Evolutionary conservation across 2,329 filamentous ascomycete species (phyloP).

Genomic region (Ramularia endophylla): DNA sequence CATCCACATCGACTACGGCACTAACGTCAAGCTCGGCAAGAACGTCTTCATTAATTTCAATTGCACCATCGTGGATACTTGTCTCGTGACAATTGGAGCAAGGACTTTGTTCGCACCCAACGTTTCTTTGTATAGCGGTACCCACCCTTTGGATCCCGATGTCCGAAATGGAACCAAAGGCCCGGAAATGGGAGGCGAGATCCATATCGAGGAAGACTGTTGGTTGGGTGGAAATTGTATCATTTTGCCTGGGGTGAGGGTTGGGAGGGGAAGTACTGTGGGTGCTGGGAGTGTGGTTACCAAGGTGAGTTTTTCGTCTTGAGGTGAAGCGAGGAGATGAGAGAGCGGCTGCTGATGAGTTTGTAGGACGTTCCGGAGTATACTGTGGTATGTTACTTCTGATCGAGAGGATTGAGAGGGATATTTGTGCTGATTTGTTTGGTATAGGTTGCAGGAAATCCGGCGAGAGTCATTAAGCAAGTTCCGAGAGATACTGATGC

Average conservation of each 20-base stretch:
- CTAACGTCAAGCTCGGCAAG: constrained; percentile 63
- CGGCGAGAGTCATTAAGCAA: constrained; percentile 51
- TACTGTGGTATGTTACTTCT: constrained; percentile 42
- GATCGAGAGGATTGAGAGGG: too few relatives aligned
- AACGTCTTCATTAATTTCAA: constrained; percentile 73
- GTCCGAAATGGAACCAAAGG: constrained; percentile 68
- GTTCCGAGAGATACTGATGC: constrained; percentile 25
- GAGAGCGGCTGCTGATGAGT: neutral
- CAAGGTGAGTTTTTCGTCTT: constrained; percentile 42
- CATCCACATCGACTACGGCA: constrained; percentile 70
- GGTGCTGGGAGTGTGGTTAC: constrained; percentile 82
- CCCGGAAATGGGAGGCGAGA: constrained; percentile 67
- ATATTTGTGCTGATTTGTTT: too few relatives aligned
- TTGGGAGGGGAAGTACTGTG: constrained; percentile 67
- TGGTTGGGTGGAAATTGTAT: constrained; percentile 69
- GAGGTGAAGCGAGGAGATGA: neutral
- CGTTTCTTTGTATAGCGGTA: constrained; percentile 67
- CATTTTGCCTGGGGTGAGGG: constrained; percentile 69
- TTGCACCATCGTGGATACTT: constrained; percentile 71
- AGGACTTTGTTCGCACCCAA: constrained; percentile 75
- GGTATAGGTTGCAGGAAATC: constrained; percentile 51
- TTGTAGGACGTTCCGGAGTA: constrained; percentile 55
- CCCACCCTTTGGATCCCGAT: constrained; percentile 69
- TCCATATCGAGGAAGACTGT: constrained; percentile 73
- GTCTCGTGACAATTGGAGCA: constrained; percentile 65